These are phyloP conservation scores for Mariannaea elegans DNA, from an alignment of 2,329 filamentous ascomycete genomes.

Conservation along the genomic window DNA sequence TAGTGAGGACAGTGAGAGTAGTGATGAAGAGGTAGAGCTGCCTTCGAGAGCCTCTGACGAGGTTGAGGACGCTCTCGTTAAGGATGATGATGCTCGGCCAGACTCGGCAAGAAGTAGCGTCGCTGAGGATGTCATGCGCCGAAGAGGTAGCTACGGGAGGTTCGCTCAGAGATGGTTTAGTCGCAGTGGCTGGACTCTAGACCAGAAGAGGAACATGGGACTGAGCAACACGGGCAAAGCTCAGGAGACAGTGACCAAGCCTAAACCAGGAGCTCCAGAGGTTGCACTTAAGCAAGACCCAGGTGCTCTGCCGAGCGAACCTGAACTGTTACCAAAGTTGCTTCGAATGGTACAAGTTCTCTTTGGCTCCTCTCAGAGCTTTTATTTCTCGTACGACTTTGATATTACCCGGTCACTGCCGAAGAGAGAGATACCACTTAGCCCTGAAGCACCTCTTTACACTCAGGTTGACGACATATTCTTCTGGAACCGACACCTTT, in stretches of 20 bases:
- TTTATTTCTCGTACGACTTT: constrained; percentile 95
- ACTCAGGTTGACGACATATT: constrained; percentile 78
- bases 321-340: constrained; percentile 79
- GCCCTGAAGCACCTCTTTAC: constrained; percentile 65
- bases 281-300: constrained; percentile 52
- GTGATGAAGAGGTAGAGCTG: constrained; percentile 55
- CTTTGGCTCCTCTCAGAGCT: constrained; percentile 83
- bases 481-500: constrained; percentile 89
- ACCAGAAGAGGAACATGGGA: constrained; percentile 74
- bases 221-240: constrained; percentile 59
- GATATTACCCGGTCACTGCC: constrained; percentile 80
- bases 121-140: constrained; percentile 87
- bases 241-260: constrained; percentile 25
- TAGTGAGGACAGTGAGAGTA: constrained; percentile 55
- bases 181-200: constrained; percentile 79
- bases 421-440: constrained; percentile 37
- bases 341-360: constrained; percentile 85
- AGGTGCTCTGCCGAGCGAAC: constrained; percentile 39
- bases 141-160: constrained; percentile 83
- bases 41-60: constrained; percentile 51
- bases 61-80: constrained; percentile 52
- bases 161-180: constrained; percentile 96
- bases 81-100: constrained; percentile 45
- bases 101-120: constrained; percentile 67
- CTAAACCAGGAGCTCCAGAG: constrained; percentile 25